phyloP scores from a whole-genome alignment of 148 eudicot genomes.

The Beta vulgaris region DNA sequence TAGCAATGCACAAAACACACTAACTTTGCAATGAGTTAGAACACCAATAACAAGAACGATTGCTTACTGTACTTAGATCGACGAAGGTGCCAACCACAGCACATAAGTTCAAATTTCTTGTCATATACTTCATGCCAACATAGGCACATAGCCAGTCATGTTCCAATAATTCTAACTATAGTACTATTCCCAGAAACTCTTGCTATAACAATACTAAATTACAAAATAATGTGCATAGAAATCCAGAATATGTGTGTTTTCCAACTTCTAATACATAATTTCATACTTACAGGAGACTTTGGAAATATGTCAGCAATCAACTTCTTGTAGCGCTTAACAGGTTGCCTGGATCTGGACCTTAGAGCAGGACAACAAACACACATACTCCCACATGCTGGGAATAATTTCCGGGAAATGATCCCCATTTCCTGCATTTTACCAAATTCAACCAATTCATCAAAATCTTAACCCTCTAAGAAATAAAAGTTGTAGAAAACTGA shows the following conservation, averaged over 20 bases:
- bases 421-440: slow-evolving; percentile 62
- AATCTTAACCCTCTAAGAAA: neutral
- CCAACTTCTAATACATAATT: too few species aligned
- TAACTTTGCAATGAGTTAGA: neutral
- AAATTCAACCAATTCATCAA: slow-evolving; percentile 12
- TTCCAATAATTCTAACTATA: neutral
- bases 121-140: neutral
- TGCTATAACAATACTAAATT: neutral
- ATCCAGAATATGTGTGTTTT: too few species aligned
- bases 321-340: slow-evolving; percentile 94
- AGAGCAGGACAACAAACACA: slow-evolving; percentile 96
- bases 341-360: slow-evolving; percentile 83
- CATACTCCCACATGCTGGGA: slow-evolving; percentile 92
- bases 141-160: neutral
- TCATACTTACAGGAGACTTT: slow-evolving; percentile 70
- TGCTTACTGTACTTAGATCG: neutral
- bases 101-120: neutral
- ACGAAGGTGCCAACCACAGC: too few species aligned
- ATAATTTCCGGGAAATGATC: slow-evolving; percentile 75
- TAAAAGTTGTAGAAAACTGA: neutral
- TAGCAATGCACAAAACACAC: neutral
- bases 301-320: slow-evolving; percentile 89
- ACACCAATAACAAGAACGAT: neutral
- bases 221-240: too few species aligned
- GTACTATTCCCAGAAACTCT: neutral